Conservation (phyloP, 352 stramenopile genomes). For the Phytophthora boehmeriae region DNA sequence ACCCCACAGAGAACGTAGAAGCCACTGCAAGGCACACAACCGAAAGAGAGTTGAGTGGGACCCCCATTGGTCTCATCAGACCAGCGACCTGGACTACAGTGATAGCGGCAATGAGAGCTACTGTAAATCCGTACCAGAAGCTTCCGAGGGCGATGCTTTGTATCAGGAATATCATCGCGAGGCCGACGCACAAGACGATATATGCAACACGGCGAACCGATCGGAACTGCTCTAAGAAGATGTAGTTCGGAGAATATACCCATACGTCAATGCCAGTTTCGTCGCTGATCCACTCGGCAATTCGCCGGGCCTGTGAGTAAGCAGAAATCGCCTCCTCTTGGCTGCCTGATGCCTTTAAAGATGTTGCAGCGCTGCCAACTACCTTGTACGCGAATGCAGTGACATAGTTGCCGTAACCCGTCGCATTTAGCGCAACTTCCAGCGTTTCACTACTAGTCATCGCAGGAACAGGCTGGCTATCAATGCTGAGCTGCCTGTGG, state of each 20-base stretch:
- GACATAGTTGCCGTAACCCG: slow-evolving; percentile 49
- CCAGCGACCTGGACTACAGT: slow-evolving; percentile 68
- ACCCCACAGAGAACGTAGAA: slow-evolving; percentile 78
- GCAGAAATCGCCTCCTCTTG: slow-evolving; percentile 46
- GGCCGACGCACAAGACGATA: slow-evolving; percentile 48
- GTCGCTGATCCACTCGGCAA: slow-evolving; percentile 71
- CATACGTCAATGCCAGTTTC: slow-evolving; percentile 71
- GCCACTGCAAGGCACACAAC: slow-evolving; percentile 84
- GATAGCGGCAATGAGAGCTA: slow-evolving; percentile 47
- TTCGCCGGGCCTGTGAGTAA: slow-evolving; percentile 61
- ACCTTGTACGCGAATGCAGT: slow-evolving; percentile 80
- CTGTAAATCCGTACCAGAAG: slow-evolving; percentile 51
- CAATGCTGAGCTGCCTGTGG: slow-evolving; percentile 70
- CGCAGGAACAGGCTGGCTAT: slow-evolving; percentile 49
- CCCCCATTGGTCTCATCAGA: slow-evolving; percentile 62
- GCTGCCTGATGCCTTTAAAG: slow-evolving; percentile 25
- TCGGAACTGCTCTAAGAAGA: slow-evolving; percentile 77
- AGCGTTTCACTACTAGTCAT: slow-evolving; percentile 30
- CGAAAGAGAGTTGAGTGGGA: slow-evolving; percentile 83
- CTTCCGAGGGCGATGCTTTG: slow-evolving; percentile 56
- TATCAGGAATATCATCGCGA: slow-evolving; percentile 54
- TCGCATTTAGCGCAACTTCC: slow-evolving; percentile 55
- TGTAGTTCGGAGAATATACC: slow-evolving; percentile 65
- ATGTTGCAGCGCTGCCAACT: slow-evolving; percentile 28
- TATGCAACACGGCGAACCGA: slow-evolving; percentile 60